These are phyloP conservation scores for Hypoxylon sp. DNA, from an alignment of 2,329 filamentous ascomycete genomes.

Conservation along the genomic window DNA sequence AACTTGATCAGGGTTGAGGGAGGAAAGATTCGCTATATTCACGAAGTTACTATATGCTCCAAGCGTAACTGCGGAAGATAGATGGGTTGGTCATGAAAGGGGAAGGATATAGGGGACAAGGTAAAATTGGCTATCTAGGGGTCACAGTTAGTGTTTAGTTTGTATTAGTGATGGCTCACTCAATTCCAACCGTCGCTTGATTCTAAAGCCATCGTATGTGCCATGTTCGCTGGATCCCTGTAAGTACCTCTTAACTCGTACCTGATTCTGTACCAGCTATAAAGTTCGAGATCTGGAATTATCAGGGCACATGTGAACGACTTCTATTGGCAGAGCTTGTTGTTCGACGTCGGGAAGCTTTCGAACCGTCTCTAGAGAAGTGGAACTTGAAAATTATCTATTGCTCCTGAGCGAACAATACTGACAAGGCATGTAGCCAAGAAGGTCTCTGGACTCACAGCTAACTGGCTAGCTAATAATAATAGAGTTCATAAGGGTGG, in stretches of 20 bases:
- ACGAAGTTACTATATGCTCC: slow-evolving; percentile 50
- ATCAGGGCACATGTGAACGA: neutral
- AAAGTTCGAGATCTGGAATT: neutral
- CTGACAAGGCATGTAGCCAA: neutral
- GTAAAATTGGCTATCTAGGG: neutral
- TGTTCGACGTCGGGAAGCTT: slow-evolving; percentile 15
- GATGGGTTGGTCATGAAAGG: neutral
- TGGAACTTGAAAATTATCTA: slow-evolving; percentile 1
- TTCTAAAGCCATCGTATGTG: neutral
- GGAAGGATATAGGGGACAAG: neutral
- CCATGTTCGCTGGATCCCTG: neutral
- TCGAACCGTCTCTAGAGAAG: slow-evolving; percentile 3
- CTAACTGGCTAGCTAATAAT: neutral
- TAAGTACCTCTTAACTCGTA: neutral
- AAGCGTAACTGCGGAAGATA: slow-evolving; percentile 47
- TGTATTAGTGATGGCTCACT: neutral
- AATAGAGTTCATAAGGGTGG: neutral
- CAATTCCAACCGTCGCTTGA: neutral
- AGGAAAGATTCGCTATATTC: slow-evolving; percentile 53
- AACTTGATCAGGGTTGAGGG: slow-evolving; percentile 53
- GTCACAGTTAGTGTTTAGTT: slow-evolving; percentile 7
- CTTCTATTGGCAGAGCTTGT: slow-evolving; percentile 1
- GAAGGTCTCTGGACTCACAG: neutral
- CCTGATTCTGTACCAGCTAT: neutral
- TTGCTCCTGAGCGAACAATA: neutral